These are phyloP conservation scores for Schizosaccharomyces octosporus DNA, from an alignment of 805 yeast genomes.

Conservation along the genomic window DNA sequence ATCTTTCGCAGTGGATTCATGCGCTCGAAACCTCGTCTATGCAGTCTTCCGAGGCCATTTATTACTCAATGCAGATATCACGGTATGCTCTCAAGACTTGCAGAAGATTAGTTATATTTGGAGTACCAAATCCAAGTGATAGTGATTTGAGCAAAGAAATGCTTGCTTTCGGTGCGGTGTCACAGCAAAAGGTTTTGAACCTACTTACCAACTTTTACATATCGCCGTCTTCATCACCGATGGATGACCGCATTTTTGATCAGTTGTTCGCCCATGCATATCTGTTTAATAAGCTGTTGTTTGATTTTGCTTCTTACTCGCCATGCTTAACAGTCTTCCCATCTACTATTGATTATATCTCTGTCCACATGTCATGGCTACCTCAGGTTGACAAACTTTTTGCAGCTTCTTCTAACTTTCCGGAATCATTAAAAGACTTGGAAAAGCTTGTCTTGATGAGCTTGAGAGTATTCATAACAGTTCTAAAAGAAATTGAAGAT, in stretches of 20 bases:
- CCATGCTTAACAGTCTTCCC: not conserved
- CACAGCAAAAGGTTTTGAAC: not conserved
- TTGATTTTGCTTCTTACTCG: not conserved
- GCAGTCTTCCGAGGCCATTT: not conserved
- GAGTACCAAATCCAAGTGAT: conserved; percentile 1
- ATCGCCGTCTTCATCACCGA: no score
- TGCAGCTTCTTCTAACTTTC: not conserved
- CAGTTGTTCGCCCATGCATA: not conserved
- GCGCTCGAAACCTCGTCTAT: not conserved
- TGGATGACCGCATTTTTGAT: not conserved
- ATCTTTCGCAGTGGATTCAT: not conserved
- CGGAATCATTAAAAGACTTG: not conserved
- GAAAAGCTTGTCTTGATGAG: not conserved
- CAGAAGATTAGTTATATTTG: conserved; percentile 44
- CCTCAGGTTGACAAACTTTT: conserved; percentile 14
- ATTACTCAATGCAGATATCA: conserved; percentile 36
- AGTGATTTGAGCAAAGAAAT: not conserved
- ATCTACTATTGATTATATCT: not conserved
- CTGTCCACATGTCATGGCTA: conserved; percentile 20
- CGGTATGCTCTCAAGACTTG: conserved; percentile 53
- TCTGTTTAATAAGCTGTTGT: not conserved
- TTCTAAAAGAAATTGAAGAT: not conserved
- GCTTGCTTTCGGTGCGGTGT: not conserved
- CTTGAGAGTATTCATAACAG: not conserved
- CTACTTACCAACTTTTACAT: not conserved